Conservation (phyloP, 352 stramenopile species). For the Pythium graminicola region DNA sequence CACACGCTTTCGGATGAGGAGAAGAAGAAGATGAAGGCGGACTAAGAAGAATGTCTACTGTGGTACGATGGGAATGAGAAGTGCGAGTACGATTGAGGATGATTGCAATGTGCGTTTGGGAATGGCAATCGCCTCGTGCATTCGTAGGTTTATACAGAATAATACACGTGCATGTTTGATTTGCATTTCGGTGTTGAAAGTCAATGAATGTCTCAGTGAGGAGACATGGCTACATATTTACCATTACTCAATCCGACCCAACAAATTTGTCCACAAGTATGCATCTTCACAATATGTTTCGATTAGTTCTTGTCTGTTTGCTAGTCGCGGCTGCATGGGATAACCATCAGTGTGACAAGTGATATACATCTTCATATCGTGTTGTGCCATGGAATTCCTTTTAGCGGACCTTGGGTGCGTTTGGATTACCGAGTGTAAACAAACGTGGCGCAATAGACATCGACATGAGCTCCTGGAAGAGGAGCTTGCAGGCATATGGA, state of each 20-base stretch:
- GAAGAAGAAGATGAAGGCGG: conserved; percentile 69
- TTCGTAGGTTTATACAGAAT: background rate
- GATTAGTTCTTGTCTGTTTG: background rate
- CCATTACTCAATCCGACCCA: too few species aligned
- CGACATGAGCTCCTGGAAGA: conserved; percentile 99
- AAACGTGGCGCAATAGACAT: conserved; percentile 99
- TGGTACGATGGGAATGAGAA: background rate
- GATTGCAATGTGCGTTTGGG: background rate
- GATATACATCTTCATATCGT: background rate
- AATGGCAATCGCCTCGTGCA: background rate
- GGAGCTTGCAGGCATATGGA: conserved; percentile 99
- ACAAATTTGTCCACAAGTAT: too few species aligned
- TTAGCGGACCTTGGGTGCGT: conserved; percentile 42
- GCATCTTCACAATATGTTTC: background rate
- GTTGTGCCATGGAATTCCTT: background rate
- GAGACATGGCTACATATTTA: too few species aligned
- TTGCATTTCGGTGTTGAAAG: too few species aligned
- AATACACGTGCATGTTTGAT: too few species aligned
- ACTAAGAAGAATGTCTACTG: conserved; percentile 25
- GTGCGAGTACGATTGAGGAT: background rate
- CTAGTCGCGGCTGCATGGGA: background rate
- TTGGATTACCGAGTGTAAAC: conserved; percentile 90
- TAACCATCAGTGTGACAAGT: background rate
- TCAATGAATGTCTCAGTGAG: too few species aligned
- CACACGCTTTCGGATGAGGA: conserved; percentile 44